Evolutionary conservation across 75 land plant genomes (phyloP), one percentile per base, ranked within the genome.

Genomic region (Selaginella moellendorffii): DNA sequence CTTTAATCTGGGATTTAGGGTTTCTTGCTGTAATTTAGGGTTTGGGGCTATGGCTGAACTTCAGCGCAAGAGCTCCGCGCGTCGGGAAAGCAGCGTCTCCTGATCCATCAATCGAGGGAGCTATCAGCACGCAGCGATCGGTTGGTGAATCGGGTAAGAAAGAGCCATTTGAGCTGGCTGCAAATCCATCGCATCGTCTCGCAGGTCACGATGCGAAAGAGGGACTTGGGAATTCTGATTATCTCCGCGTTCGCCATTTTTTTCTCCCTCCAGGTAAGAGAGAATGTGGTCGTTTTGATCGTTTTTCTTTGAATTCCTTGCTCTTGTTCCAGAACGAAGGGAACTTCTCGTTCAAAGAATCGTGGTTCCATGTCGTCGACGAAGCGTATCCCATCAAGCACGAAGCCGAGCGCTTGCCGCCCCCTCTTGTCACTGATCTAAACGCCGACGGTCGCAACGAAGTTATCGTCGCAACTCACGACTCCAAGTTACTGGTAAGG

Each of bases 371-470:
- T 68, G 24, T 61, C 23, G 61, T 83, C 24, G 79, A 83, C 1
- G 90, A 83, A 28, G 82, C 87, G 19, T 76, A 90, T 58, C 87
- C 90, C 0, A 77, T 92, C 30, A 83, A 83, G 67, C 81, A 80
- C 61, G 97, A 92, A 46, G 83, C 83, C 2, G 96, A 92, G 59
- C 84, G 86, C 21, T 83, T 92, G 27, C 97, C 97, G 25, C 87
- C 87, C 0, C 97, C 97, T 0, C 25, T 88, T 12, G 85, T 92
- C 26, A 79, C 85, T 54, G 97, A 92, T 77, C 76, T 92, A 0
- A 92, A 92, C 72, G 97, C 90, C 25, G 97, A 92, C 67, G 97
- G 97, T n/a, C 81, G 71, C 26, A 83, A 53, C 27, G 97, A 92
- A 71, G 77, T 92, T 66, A 76, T 92, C 53, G 80, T 92, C 8